Conservation (phyloP, 2,329 filamentous ascomycete genomes). For the Lachnellula cervina region DNA sequence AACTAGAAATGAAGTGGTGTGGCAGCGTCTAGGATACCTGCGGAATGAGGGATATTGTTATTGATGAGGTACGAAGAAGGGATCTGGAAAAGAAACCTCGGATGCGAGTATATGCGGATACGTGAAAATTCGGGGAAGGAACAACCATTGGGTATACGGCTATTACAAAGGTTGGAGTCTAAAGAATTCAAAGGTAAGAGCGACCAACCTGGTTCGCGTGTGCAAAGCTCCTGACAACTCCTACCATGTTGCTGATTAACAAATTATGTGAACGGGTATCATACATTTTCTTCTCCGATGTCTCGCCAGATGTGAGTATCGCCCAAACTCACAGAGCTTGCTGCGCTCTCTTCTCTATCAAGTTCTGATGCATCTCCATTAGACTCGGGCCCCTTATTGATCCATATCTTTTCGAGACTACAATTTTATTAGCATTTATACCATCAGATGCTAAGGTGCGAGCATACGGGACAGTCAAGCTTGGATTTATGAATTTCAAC, state of each 20-base stretch:
- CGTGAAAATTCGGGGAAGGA: neutral
- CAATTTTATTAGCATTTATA: constrained; percentile 9
- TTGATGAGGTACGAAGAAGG: neutral
- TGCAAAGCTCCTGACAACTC: constrained; percentile 12
- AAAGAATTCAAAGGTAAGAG: constrained; percentile 11
- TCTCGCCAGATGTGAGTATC: constrained; percentile 49
- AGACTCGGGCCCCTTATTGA: constrained; percentile 32
- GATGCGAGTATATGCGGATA: neutral
- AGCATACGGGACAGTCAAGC: constrained; percentile 60
- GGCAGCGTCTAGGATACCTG: neutral
- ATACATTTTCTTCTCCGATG: constrained; percentile 31
- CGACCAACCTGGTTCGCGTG: neutral
- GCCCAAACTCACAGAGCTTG: constrained; percentile 44
- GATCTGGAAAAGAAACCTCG: neutral
- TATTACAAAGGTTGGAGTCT: constrained; percentile 8
- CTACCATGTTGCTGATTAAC: neutral
- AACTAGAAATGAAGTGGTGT: neutral
- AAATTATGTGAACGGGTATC: constrained; percentile 2
- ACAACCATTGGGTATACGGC: neutral
- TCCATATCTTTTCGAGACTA: constrained; percentile 67
- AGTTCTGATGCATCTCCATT: constrained; percentile 13
- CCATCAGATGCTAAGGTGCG: neutral
- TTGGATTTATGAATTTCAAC: constrained; percentile 71
- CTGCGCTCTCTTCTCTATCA: constrained; percentile 34
- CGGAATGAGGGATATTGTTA: neutral